Percentiles rank a stretch among this genome's conserved stretches.
Evolutionary conservation across 495 filamentous ascomycete species (phyloP).

Genomic region (Aspergillus sclerotiicarbonarius): DNA sequence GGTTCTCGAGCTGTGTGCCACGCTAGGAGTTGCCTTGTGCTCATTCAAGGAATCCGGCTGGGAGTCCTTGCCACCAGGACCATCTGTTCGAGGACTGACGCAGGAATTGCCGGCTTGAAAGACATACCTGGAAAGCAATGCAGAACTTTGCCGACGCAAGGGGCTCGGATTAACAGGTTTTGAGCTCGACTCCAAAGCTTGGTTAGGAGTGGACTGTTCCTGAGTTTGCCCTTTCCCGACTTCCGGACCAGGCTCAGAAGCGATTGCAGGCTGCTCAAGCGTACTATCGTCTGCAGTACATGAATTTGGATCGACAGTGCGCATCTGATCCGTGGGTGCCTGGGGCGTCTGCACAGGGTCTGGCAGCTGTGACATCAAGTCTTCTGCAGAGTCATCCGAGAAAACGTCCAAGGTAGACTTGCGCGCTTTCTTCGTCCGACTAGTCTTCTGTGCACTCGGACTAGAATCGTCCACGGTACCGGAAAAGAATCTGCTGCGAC

Average conservation of each 20-base stretch:
- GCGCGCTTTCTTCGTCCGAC: constrained; percentile 44
- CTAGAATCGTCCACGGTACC: constrained; percentile 39
- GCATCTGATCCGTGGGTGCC: constrained; percentile 28
- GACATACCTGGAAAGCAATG: constrained; percentile 34
- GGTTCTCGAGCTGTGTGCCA: constrained; percentile 9
- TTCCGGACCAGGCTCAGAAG: background rate
- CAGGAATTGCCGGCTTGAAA: constrained; percentile 21
- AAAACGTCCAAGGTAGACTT: constrained; percentile 56
- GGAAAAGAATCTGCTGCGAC: constrained; percentile 60
- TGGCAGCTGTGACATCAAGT: constrained; percentile 54
- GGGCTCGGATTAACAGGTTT: constrained; percentile 31
- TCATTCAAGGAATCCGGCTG: background rate
- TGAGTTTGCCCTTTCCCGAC: background rate
- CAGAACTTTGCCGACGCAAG: constrained; percentile 37
- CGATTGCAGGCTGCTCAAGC: background rate
- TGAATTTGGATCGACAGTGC: constrained; percentile 10
- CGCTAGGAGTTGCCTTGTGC: background rate
- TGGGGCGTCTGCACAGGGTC: constrained; percentile 32
- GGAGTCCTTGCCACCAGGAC: background rate
- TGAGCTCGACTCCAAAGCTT: background rate
- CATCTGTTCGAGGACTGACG: background rate
- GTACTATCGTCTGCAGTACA: background rate
- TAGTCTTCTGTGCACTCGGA: constrained; percentile 49
- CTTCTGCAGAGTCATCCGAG: constrained; percentile 66
- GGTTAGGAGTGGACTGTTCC: background rate